Base-by-base conservation (phyloP, 495 filamentous ascomycete species). In the Lepraria neglecta region DNA sequence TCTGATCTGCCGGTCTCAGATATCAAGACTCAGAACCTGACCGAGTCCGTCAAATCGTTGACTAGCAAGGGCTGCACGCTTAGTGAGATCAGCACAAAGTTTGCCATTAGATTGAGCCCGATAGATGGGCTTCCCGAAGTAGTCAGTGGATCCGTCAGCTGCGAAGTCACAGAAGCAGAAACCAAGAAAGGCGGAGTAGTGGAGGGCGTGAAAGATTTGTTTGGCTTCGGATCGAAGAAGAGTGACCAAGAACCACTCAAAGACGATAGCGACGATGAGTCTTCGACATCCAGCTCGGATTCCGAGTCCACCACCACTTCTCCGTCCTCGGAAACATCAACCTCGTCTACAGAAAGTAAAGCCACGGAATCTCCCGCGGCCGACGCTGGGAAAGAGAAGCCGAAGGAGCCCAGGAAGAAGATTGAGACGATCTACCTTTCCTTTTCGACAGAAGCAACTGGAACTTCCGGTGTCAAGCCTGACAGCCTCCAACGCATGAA, bases 131-230 rank as follows among this genome's bases (percentile, higher is more conserved):
- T 94, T 64, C 91, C 94, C 4, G 89, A 90, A 58, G 83, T 97
- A 50, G 72, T 82, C 35, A 80, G 81, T 64, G 88, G 87, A 30
- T 82, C 82, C 58, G 87, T 94, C 7, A 91, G 92, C 72, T 99
- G 94, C 66, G 89, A 92, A 71, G 80, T 88, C 44, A 82, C 85
- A 43, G 80, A 76, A 6, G 64, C 73, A 12, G 84, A 86, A 59
- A 92, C 90, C 75, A 88, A 88, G 69, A 88, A 88, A 68, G 88
- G 84, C 27, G 85, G 88, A 54, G 80, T 97, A 35, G 84, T 92
- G 43, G 95, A 96, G 66, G 89, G 89, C 45, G 88, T 97, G 69
- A 99, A 99, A 77, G 90, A 87, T 59, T 84, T 96, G 62, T 92
- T 98, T 68, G 95, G 95, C 17, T 88, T 97, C 67, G 94, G 94